Evolutionary conservation across 2,329 filamentous ascomycete genomes (phyloP), one percentile per base, ranked within the genome.

Genomic region (Ascochyta lentis): DNA sequence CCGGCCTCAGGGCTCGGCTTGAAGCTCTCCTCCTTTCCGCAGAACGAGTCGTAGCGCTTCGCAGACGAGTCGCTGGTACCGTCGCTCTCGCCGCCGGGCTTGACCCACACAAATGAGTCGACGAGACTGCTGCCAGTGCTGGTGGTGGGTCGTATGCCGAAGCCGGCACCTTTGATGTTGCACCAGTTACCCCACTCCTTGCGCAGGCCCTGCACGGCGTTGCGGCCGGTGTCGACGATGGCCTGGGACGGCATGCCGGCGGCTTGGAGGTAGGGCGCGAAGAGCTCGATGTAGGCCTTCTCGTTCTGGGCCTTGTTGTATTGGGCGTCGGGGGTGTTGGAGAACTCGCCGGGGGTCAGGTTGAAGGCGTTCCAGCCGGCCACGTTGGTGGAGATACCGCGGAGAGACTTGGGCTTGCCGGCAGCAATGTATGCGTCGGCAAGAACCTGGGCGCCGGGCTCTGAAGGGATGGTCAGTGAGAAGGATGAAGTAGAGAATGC

Each of bases 31-130:
- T 76, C 64, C 29, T 80, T 76, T 8, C 85, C 85, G 60, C 86
- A 88, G 76, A 82, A 80, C 41, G 74, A 74, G 69, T 86, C 84
- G 65, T 84, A 87, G 27, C 82, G 80, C 29, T 73, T 68, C 4
- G 85, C 80, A 19, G 51, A 55, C 2, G 67, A 56, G 51, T 78
- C 69, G 31, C 65, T 72, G 0, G 81, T 83, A 54, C 81, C 81
- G 61, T 83, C 81, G 19, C 76, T 78, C 70, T 84, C 81, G 50
- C 81, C 81, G 64, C 87, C 87, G 5, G 87, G 87, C 81, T 90
- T 90, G 65, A 89, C 78, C 87, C 87, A 90, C 56, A 89, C 87
- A 61, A 89, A 88, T 27, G 86, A 83, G 71, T 90, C 88, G 22
- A 82, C 79, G 23, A 86, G 76, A 1, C 76, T 68, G 56, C 84